Base-by-base conservation (phyloP, 805 yeast genomes). In the Dipodascopsis uninucleata region DNA sequence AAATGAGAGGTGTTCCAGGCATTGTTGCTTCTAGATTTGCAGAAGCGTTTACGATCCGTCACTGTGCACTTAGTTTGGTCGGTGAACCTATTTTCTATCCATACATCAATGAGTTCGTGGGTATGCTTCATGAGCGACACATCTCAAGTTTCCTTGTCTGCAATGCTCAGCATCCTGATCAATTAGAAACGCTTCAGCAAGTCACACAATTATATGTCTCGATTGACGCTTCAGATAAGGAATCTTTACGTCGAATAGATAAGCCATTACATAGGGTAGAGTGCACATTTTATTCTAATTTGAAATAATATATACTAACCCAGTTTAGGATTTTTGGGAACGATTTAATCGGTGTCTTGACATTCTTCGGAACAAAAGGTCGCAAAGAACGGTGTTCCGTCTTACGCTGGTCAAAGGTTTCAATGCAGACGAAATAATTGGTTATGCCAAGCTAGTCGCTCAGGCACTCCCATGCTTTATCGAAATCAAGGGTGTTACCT, bases 1-100 rank as follows among this genome's bases (percentile, higher is more conserved):
- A 86, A 66, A 80, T 88, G 89, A 74, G 94, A 61, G 97, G 97
- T 49, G 94, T 89, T 34, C 96, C 97, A 0, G 97, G 97, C 28
- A 86, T 89, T 41, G 84, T 82, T 55, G 82, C 88, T 53, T 95
- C 85, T 21, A 71, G 97, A 58, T 88, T 89, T 64, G 82, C 86
- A 18, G 96, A 88, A 61, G 96, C 96, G 0, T 88, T 89, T 65
- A 75, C 78, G 43, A 95, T 89, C 10, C 78, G 78, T 38, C 97
- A 88, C 62, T 88, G 97, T 71, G 97, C 97, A 1, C 71, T 88
- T 36, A 86, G 96, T 5, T 70, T 88, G 28, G 97, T 88, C 14
- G 97, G 97, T 25, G 97, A 88, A 64, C 97, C 97, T 1, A 89
- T 88, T 34, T 85, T 88, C 64, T 88, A 88, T 62, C 96, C 96